Conservation (phyloP, 805 yeast species). For the Ogataea degrootiae region DNA sequence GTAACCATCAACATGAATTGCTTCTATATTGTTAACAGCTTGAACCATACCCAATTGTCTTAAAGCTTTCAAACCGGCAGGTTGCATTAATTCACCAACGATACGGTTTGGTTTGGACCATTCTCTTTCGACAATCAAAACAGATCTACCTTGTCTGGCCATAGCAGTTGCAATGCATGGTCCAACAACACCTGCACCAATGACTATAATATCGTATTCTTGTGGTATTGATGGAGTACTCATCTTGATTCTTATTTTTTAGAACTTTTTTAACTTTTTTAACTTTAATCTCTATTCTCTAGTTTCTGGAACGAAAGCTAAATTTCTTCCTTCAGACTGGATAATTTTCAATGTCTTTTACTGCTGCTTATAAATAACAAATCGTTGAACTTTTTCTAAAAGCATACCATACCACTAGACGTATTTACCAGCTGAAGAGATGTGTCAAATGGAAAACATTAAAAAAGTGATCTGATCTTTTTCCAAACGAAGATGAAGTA, state of each 20-base stretch:
- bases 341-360: too few relatives aligned
- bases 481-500: too few relatives aligned
- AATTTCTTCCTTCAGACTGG: too few relatives aligned
- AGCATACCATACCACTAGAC: too few relatives aligned
- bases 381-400: too few relatives aligned
- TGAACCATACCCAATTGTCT: conserved; percentile 77
- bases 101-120: conserved; percentile 92
- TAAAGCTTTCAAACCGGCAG: conserved; percentile 88
- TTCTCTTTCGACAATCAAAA: conserved; percentile 77
- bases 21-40: conserved; percentile 71
- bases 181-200: conserved; percentile 99
- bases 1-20: conserved; percentile 76
- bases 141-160: conserved; percentile 86
- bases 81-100: conserved; percentile 96
- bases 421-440: too few relatives aligned
- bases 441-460: too few relatives aligned
- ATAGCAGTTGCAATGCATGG: conserved; percentile 87
- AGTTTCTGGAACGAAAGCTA: too few relatives aligned
- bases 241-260: background rate
- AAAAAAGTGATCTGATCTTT: too few relatives aligned
- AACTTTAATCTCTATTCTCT: background rate
- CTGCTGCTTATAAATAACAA: too few relatives aligned
- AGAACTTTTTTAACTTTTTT: background rate
- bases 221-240: background rate
- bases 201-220: conserved; percentile 74